These are phyloP conservation scores for Helicosporidium sp. DNA, from an alignment of 139 green algal genomes.

Conservation along the genomic window DNA sequence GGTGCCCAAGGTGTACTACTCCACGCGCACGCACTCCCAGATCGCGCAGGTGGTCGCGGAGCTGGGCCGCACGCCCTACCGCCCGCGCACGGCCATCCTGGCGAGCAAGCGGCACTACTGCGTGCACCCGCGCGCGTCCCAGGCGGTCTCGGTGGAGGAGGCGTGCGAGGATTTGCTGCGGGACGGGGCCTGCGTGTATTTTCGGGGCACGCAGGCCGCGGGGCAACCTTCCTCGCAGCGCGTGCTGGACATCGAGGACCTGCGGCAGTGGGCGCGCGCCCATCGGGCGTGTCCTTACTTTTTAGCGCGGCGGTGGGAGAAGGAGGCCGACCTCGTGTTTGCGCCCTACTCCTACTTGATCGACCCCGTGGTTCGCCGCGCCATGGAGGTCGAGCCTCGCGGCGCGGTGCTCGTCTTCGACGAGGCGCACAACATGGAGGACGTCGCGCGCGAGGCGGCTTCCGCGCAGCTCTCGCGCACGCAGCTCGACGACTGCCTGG, in stretches of 20 bases:
- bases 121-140: slow-evolving; percentile 37
- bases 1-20: slow-evolving; percentile 52
- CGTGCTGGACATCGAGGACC: slow-evolving; percentile 85
- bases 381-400: slow-evolving; percentile 38
- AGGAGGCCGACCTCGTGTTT: slow-evolving; percentile 77
- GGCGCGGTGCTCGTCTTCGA: slow-evolving; percentile 71
- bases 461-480: slow-evolving; percentile 17
- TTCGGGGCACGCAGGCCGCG: slow-evolving; percentile 14
- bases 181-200: slow-evolving; percentile 34
- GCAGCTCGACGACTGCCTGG: not conserved
- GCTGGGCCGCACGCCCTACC: slow-evolving; percentile 61
- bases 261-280: slow-evolving; percentile 28
- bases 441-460: slow-evolving; percentile 33
- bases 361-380: slow-evolving; percentile 41
- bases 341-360: slow-evolving; percentile 77
- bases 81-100: slow-evolving; percentile 65
- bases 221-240: slow-evolving; percentile 1
- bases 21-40: slow-evolving; percentile 77
- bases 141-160: slow-evolving; percentile 35
- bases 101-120: slow-evolving; percentile 72
- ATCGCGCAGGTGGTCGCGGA: slow-evolving; percentile 84
- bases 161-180: slow-evolving; percentile 53
- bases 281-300: slow-evolving; percentile 75
- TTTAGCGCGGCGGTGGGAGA: slow-evolving; percentile 29
- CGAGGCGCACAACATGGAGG: slow-evolving; percentile 95